Evolutionary conservation across 2,329 filamentous ascomycete species (phyloP).

Genomic region (Penicillium occitanis): DNA sequence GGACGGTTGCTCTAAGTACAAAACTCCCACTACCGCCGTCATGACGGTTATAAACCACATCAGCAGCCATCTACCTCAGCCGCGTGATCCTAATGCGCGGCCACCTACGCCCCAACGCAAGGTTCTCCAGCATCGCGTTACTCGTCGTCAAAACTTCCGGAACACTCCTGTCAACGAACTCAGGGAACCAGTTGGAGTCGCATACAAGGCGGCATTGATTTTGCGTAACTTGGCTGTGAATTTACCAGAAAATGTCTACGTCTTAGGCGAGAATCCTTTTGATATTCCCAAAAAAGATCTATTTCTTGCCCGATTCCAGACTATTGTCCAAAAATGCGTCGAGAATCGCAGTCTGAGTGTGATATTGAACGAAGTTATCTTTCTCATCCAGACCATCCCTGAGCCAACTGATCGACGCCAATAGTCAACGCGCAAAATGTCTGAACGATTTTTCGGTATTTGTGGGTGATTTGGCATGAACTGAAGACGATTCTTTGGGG

Average conservation of each 20-base stretch:
- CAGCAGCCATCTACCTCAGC: slow-evolving; percentile 38
- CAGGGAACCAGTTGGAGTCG: slow-evolving; percentile 45
- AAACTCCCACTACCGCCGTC: slow-evolving; percentile 38
- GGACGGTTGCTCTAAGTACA: slow-evolving; percentile 41
- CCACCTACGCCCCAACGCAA: slow-evolving; percentile 38
- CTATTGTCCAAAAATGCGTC: slow-evolving; percentile 42
- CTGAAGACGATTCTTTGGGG: neutral
- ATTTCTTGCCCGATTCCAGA: slow-evolving; percentile 41
- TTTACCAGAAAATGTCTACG: slow-evolving; percentile 30
- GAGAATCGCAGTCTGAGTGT: slow-evolving; percentile 44
- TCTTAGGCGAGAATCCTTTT: slow-evolving; percentile 27
- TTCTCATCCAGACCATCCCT: neutral
- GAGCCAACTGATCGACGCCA: neutral
- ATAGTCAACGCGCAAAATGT: neutral
- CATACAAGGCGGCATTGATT: slow-evolving; percentile 49
- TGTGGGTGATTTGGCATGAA: neutral
- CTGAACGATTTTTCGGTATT: neutral
- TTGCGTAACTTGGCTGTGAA: slow-evolving; percentile 49
- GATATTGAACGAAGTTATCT: slow-evolving; percentile 29
- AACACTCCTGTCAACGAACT: slow-evolving; percentile 45
- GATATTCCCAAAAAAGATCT: slow-evolving; percentile 35
- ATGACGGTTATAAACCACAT: slow-evolving; percentile 42
- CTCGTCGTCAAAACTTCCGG: slow-evolving; percentile 42
- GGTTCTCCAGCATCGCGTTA: slow-evolving; percentile 42
- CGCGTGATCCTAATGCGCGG: slow-evolving; percentile 35